These are phyloP conservation scores for Hanseniaspora jakobsenii DNA, from an alignment of 805 yeast species.

Conservation along the genomic window DNA sequence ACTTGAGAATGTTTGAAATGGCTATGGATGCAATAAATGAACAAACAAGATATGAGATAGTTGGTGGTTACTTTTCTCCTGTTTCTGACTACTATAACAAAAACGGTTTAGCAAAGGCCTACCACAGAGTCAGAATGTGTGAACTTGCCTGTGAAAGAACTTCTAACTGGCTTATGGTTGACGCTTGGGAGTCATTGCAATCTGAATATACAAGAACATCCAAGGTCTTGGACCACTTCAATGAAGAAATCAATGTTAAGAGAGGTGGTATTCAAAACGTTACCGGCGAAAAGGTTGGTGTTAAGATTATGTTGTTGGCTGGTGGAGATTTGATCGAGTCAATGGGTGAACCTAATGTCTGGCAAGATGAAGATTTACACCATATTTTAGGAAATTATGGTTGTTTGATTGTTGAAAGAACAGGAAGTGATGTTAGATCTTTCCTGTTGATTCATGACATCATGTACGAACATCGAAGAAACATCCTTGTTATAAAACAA, in stretches of 20 bases:
- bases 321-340: slow-evolving; percentile 96
- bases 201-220: slow-evolving; percentile 88
- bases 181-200: slow-evolving; percentile 96
- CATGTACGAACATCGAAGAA: slow-evolving; percentile 91
- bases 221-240: slow-evolving; percentile 88
- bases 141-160: slow-evolving; percentile 96
- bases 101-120: slow-evolving; percentile 80
- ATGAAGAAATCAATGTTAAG: slow-evolving; percentile 83
- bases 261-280: slow-evolving; percentile 67
- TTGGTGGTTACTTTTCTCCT: slow-evolving; percentile 94
- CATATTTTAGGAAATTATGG: slow-evolving; percentile 94
- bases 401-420: slow-evolving; percentile 89
- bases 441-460: slow-evolving; percentile 88
- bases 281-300: slow-evolving; percentile 59
- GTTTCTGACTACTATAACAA: slow-evolving; percentile 87
- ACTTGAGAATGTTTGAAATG: slow-evolving; percentile 96
- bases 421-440: slow-evolving; percentile 90
- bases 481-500: slow-evolving; percentile 88
- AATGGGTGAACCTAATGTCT: slow-evolving; percentile 99
- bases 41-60: slow-evolving; percentile 83
- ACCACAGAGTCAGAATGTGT: slow-evolving; percentile 93
- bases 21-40: slow-evolving; percentile 88
- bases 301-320: slow-evolving; percentile 87
- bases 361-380: slow-evolving; percentile 93
- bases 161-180: slow-evolving; percentile 95